phyloP scores from a whole-genome alignment of 352 stramenopile species.

The Phytopythium helicoides region DNA sequence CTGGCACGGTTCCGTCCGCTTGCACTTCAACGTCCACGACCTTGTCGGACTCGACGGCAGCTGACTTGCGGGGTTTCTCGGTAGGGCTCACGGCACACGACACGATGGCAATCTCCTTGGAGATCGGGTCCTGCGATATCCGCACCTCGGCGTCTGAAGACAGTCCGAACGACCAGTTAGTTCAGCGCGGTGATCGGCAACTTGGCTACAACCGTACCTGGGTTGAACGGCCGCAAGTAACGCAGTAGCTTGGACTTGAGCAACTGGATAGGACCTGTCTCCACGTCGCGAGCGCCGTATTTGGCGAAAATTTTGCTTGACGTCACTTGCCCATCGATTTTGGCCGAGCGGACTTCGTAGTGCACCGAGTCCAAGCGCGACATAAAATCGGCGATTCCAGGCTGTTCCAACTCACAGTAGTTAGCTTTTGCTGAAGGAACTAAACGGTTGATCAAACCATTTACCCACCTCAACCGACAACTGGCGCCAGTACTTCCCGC shows the following conservation, averaged over 20 bases:
- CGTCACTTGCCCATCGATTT: constrained; percentile 43
- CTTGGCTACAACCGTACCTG: constrained; percentile 35
- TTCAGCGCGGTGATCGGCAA: too few relatives aligned
- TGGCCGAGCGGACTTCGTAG: constrained; percentile 62
- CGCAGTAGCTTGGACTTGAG: constrained; percentile 81
- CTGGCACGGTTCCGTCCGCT: too few relatives aligned
- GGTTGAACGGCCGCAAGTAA: constrained; percentile 73
- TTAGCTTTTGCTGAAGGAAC: too few relatives aligned
- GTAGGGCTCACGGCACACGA: constrained; percentile 32
- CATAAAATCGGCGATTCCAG: constrained; percentile 60
- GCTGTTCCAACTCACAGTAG: constrained; percentile 11
- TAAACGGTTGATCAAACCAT: too few relatives aligned
- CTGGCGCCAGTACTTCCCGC: constrained; percentile 69
- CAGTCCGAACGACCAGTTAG: too few relatives aligned
- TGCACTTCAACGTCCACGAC: constrained; percentile 31
- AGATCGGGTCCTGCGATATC: constrained; percentile 42
- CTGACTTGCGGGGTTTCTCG: constrained; percentile 4
- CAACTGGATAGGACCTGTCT: constrained; percentile 72
- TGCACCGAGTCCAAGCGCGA: constrained; percentile 70
- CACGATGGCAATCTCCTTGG: constrained; percentile 54
- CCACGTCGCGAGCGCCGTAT: constrained; percentile 80
- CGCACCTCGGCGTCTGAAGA: constrained; percentile 55
- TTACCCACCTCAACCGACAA: constrained; percentile 67
- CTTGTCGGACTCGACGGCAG: constrained; percentile 3
- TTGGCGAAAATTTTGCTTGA: constrained; percentile 79